Evolutionary conservation across 2,329 filamentous ascomycete species (phyloP), one percentile per base, ranked within the genome.

Genomic region (Tolypocladium amazonense): DNA sequence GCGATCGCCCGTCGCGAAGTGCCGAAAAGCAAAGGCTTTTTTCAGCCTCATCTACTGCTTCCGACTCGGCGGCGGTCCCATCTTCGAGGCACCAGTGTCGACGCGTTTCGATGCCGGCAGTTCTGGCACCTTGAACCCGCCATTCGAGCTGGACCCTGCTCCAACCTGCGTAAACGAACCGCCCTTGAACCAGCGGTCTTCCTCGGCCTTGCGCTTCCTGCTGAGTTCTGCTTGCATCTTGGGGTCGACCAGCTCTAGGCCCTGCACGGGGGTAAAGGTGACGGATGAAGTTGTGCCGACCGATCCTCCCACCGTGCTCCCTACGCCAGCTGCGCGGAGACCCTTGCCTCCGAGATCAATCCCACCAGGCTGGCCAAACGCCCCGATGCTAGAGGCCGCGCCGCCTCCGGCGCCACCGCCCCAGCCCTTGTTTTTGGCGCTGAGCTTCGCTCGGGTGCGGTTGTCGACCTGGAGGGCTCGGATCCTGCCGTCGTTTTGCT

Each of bases 391-490:
- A 1, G 92, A 92, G n/a, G 89, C 88, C 4, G 86, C 82, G 61
- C 87, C 87, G 62, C 81, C 79, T 4, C 50, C 50, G 11, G 84
- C 80, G 41, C 87, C 87, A 74, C 81, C 86, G 59, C 92, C 93
- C 94, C 94, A 99, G 33, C 94, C 94, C 68, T 95, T 92, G 75
- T 93, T 95, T 77, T 96, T 97, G 72, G 92, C 92, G 70, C 89
- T 91, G 52, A 99, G 84, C 73, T 96, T 97, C 53, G 94, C 94
- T 60, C 90, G 86, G 4, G 94, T 99, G 61, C 93, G 87, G 71
- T 94, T 89, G 72, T 99, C 94, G 69, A 99, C 88, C 74, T 97
- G 92, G 57, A 90, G 81, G 39, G 87, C 88, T 60, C 94, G 89
- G 63, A 99, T 90, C 15, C 90, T 86, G n/a, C 94, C 94, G 64